phyloP scores from a whole-genome alignment of 495 filamentous ascomycete genomes.

The Aspergillus asperescens region DNA sequence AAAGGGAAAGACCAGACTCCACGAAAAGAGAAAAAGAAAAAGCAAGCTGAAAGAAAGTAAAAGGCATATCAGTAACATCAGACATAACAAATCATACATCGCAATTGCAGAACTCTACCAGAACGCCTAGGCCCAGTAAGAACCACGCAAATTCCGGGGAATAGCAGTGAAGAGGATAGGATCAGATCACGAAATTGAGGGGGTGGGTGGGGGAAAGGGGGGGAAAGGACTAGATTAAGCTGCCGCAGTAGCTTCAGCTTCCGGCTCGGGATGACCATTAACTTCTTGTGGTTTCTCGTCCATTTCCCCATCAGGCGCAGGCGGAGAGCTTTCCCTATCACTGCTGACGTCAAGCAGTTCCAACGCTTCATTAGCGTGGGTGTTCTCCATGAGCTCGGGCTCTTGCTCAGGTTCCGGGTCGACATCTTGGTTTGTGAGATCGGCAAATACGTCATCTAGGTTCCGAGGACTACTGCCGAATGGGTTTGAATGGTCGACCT shows the following conservation, averaged over 20 bases:
- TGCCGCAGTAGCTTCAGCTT: conserved; percentile 11
- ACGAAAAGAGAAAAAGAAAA: neutral
- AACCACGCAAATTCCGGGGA: conserved; percentile 8
- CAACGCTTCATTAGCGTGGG: conserved; percentile 43
- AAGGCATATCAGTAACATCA: conserved; percentile 13
- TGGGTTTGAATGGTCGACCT: conserved; percentile 24
- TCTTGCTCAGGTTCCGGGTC: conserved; percentile 26
- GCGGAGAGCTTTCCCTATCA: conserved; percentile 24
- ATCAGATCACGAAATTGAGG: neutral
- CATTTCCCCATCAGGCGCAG: conserved; percentile 14
- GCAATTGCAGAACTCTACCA: conserved; percentile 4
- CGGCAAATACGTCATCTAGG: conserved; percentile 45
- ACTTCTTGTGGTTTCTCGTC: conserved; percentile 12
- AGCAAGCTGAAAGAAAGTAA: neutral
- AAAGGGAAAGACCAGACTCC: neutral
- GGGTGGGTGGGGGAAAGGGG: neutral
- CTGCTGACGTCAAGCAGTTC: conserved; percentile 43
- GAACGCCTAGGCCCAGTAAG: neutral
- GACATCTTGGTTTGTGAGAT: conserved; percentile 43
- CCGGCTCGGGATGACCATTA: conserved; percentile 14
- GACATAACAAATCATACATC: conserved; percentile 21
- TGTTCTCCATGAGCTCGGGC: conserved; percentile 39
- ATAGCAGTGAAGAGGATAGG: neutral
- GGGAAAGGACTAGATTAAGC: conserved; percentile 9
- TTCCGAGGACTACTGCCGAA: conserved; percentile 42